Conservation (phyloP, 2,329 filamentous ascomycete species). For the Epichloe glyceriae region DNA sequence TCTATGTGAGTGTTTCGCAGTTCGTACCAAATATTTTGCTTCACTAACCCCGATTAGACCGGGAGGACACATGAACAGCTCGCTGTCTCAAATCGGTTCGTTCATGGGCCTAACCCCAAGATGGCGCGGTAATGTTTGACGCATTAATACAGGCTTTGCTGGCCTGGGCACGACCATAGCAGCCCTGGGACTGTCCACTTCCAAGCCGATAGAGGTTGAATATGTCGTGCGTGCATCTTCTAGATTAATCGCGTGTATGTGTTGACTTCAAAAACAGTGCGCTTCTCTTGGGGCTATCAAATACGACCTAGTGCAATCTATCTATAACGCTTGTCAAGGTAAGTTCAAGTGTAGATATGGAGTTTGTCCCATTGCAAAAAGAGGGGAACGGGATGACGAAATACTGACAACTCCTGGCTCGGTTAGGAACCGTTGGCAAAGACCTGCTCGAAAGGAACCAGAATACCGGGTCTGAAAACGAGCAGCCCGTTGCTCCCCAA, state of each 20-base stretch:
- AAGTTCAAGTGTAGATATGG: slow-evolving; percentile 9
- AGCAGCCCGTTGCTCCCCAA: neutral
- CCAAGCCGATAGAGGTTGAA: slow-evolving; percentile 51
- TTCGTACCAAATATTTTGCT: slow-evolving; percentile 6
- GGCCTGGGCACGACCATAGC: slow-evolving; percentile 58
- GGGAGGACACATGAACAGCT: slow-evolving; percentile 20
- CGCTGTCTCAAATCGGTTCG: slow-evolving; percentile 19
- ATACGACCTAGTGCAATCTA: slow-evolving; percentile 45
- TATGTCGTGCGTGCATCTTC: slow-evolving; percentile 43
- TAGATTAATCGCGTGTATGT: neutral
- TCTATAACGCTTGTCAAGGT: slow-evolving; percentile 45
- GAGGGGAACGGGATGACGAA: slow-evolving; percentile 5
- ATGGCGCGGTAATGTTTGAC: neutral
- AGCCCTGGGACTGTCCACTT: slow-evolving; percentile 46
- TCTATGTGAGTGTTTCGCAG: slow-evolving; percentile 49
- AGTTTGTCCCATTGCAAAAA: neutral
- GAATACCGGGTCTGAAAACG: neutral
- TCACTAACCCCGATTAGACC: slow-evolving; percentile 15
- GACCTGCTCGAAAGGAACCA: neutral
- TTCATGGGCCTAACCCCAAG: slow-evolving; percentile 6
- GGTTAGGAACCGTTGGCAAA: neutral
- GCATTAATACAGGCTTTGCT: slow-evolving; percentile 45
- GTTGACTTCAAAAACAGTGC: slow-evolving; percentile 31
- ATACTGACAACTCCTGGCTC: neutral
- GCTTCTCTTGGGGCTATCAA: slow-evolving; percentile 74